These are phyloP conservation scores for Alternaria sp. DNA, from an alignment of 2,329 filamentous ascomycete genomes.

Conservation along the genomic window DNA sequence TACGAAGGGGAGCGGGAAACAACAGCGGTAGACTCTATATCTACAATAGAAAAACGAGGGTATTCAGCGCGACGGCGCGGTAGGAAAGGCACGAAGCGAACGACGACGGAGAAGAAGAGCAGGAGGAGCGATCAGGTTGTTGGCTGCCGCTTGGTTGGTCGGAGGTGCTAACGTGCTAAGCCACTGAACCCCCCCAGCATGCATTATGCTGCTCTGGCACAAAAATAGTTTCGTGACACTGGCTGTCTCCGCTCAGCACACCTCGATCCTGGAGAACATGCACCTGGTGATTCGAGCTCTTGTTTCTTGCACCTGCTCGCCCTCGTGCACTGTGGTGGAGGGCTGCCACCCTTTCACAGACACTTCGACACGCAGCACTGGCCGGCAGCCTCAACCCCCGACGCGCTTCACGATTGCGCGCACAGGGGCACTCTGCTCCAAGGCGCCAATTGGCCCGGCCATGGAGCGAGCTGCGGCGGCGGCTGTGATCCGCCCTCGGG, in stretches of 20 bases:
- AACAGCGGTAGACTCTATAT: constrained; percentile 9
- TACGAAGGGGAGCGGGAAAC: constrained; percentile 2
- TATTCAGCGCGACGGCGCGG: constrained; percentile 18
- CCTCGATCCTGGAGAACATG: constrained; percentile 5
- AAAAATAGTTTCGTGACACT: constrained; percentile 44
- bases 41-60: constrained; percentile 16
- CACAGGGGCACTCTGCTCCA: constrained; percentile 23
- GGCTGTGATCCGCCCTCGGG: constrained; percentile 35
- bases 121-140: constrained; percentile 13
- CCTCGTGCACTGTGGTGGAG: constrained; percentile 7
- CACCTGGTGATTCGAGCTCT: constrained; percentile 18
- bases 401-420: constrained; percentile 18
- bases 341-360: constrained; percentile 20
- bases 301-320: constrained; percentile 15
- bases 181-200: constrained; percentile 16
- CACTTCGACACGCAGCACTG: constrained; percentile 9
- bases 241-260: constrained; percentile 25
- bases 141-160: constrained; percentile 17
- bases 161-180: constrained; percentile 17
- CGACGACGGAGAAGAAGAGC: constrained; percentile 18
- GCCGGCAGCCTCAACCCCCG: constrained; percentile 13
- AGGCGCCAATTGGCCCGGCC: constrained; percentile 24
- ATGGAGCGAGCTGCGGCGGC: constrained; percentile 32
- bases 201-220: constrained; percentile 30
- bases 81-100: constrained; percentile 20